phyloP scores from a whole-genome alignment of 352 stramenopile genomes.

The Pythium dissimile region DNA sequence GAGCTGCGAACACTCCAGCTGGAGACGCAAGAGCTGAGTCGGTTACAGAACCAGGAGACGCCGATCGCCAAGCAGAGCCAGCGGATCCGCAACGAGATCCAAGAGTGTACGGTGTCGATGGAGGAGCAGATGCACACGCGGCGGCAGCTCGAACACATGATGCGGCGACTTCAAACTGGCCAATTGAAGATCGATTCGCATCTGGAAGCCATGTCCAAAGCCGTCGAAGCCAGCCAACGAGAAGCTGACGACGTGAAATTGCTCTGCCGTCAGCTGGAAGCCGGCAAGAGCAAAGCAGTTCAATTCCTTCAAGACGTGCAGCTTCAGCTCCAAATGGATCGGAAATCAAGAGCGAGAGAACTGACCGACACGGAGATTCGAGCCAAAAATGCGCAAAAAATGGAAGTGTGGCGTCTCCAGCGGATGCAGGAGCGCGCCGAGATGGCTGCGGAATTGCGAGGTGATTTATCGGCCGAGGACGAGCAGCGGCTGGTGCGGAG shows the following conservation, averaged over 20 bases:
- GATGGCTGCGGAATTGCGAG: slow-evolving; percentile 71
- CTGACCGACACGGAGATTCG: slow-evolving; percentile 76
- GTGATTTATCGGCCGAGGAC: slow-evolving; percentile 66
- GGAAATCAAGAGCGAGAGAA: slow-evolving; percentile 57
- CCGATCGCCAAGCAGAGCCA: slow-evolving; percentile 70
- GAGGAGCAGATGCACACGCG: slow-evolving; percentile 78
- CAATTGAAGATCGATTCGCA: slow-evolving; percentile 71
- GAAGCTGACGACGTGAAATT: slow-evolving; percentile 73
- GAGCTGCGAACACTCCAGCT: slow-evolving; percentile 65
- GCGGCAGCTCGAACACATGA: slow-evolving; percentile 79
- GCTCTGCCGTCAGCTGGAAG: slow-evolving; percentile 74
- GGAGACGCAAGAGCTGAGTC: slow-evolving; percentile 63
- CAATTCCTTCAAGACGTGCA: slow-evolving; percentile 83
- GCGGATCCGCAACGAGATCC: slow-evolving; percentile 65
- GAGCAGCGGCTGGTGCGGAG: slow-evolving; percentile 47
- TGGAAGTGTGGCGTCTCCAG: slow-evolving; percentile 74
- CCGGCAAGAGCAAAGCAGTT: slow-evolving; percentile 61
- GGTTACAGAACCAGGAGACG: slow-evolving; percentile 77
- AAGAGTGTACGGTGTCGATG: slow-evolving; percentile 63
- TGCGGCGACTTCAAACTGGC: slow-evolving; percentile 67
- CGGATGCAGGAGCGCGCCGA: slow-evolving; percentile 69
- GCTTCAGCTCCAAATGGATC: slow-evolving; percentile 63
- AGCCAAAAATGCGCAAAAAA: slow-evolving; percentile 76
- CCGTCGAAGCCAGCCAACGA: slow-evolving; percentile 57
- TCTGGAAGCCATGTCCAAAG: slow-evolving; percentile 57